phyloP scores from a whole-genome alignment of 345 rosid species.

The Excoecaria agallocha region DNA sequence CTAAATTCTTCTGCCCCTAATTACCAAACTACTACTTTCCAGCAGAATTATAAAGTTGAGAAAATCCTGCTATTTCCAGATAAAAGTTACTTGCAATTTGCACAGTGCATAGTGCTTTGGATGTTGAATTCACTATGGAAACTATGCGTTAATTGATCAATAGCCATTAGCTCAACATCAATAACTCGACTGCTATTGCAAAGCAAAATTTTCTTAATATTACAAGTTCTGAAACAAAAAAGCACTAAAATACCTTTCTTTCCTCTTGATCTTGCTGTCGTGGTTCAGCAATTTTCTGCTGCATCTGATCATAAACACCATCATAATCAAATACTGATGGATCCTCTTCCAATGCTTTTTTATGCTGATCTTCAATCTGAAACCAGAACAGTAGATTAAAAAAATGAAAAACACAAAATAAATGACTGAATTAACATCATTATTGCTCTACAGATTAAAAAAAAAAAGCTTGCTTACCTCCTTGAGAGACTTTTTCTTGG shows the following conservation, averaged over 20 bases:
- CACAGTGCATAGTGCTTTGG: neutral
- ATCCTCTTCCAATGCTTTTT: constrained; percentile 81
- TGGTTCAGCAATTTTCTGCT: constrained; percentile 52
- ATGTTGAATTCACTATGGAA: neutral
- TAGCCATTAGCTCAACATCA: neutral
- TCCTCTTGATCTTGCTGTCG: constrained; percentile 56
- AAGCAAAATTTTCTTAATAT: neutral
- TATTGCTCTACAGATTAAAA: neutral
- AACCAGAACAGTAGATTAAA: neutral
- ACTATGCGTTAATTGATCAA: neutral
- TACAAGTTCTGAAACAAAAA: neutral
- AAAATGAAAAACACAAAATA: neutral
- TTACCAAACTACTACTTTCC: neutral
- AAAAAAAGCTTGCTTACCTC: constrained; percentile 40
- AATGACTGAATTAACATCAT: neutral
- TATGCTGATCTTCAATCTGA: constrained; percentile 86
- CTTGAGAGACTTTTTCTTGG: constrained; percentile 67
- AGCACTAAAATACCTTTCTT: constrained; percentile 48
- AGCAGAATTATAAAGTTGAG: neutral
- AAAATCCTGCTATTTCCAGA: neutral
- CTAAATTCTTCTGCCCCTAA: neutral
- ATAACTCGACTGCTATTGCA: no score
- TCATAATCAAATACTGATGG: constrained; percentile 79
- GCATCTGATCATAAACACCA: constrained; percentile 81
- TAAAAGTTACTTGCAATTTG: neutral